Conservation (phyloP, 257 asterid genomes). For the Solanum clarkiae region DNA sequence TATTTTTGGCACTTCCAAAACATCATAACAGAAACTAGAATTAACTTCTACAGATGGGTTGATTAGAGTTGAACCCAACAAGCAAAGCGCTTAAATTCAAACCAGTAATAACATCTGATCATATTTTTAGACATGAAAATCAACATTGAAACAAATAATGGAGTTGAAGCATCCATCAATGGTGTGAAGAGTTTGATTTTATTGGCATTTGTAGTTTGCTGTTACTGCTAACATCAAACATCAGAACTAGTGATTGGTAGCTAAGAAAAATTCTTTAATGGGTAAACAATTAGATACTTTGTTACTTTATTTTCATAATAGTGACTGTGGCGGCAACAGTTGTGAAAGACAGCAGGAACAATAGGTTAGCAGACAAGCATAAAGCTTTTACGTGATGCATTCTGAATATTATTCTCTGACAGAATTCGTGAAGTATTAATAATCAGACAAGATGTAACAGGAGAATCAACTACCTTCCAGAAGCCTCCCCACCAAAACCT, state of each 20-base stretch:
- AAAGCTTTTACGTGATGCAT: background rate
- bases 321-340: background rate
- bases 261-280: background rate
- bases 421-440: background rate
- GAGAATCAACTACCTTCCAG: conserved; percentile 66
- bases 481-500: conserved; percentile 99
- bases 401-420: background rate
- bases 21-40: background rate
- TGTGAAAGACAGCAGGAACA: background rate
- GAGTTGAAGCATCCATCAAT: background rate
- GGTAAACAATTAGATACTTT: background rate
- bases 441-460: background rate
- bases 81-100: background rate
- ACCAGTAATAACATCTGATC: background rate
- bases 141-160: background rate
- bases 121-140: background rate
- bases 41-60: background rate
- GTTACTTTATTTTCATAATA: background rate
- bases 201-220: background rate
- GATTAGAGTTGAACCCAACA: background rate
- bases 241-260: background rate
- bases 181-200: background rate
- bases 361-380: background rate
- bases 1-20: background rate
- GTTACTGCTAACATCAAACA: background rate